Percentiles rank a stretch among this genome's conserved stretches.
Conservation (phyloP, 768 basidiomycete genomes). For the Lentinula raphanica region DNA sequence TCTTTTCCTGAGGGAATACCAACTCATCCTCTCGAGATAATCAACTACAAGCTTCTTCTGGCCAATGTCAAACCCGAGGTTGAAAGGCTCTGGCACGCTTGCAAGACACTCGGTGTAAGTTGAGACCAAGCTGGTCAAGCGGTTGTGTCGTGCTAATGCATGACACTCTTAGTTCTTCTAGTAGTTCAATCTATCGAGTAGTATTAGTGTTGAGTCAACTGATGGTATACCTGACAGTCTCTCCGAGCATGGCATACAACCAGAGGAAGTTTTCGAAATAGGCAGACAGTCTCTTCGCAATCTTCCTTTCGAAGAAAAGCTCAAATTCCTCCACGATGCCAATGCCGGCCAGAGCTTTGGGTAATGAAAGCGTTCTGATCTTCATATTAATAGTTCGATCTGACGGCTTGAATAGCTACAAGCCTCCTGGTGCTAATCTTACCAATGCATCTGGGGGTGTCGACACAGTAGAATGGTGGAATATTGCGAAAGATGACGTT, state of each 20-base stretch:
- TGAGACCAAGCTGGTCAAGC: too few relatives aligned
- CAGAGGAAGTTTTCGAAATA: not conserved
- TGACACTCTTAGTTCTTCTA: too few relatives aligned
- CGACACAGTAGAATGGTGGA: conserved; percentile 43
- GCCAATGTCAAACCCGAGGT: not conserved
- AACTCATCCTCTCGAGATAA: not conserved
- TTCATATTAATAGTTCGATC: not conserved
- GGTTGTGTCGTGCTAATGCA: too few relatives aligned
- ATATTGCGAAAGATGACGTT: conserved; percentile 46
- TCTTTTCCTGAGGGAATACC: not conserved
- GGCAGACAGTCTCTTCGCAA: not conserved
- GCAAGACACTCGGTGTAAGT: too few relatives aligned
- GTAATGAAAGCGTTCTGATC: not conserved
- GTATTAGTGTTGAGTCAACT: too few relatives aligned
- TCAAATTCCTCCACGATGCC: not conserved
- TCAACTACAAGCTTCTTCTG: not conserved
- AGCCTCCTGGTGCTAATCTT: conserved; percentile 40
- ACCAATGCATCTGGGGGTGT: conserved; percentile 39
- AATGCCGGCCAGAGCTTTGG: not conserved
- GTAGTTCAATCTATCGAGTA: not conserved
- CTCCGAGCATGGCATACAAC: not conserved
- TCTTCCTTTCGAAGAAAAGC: not conserved
- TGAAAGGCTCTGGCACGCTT: not conserved
- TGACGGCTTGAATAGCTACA: conserved; percentile 28
- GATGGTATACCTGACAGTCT: not conserved